Conservation (phyloP, 1,139 yeast species). For the Geotrichum citri-aurantii region DNA sequence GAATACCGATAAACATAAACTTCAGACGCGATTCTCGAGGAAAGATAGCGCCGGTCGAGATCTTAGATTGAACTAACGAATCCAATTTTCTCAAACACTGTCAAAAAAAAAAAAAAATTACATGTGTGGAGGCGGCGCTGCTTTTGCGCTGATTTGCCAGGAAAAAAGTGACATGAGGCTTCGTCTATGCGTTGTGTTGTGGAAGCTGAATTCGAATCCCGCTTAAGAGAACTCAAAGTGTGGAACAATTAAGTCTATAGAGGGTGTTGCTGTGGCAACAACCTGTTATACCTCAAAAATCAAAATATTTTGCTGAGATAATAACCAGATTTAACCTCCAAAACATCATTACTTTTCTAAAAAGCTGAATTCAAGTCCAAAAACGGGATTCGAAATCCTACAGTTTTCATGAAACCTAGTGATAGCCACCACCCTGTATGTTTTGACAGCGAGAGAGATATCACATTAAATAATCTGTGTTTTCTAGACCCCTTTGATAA, state of each 20-base stretch:
- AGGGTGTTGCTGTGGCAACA: conserved; percentile 11
- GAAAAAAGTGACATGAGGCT: not conserved
- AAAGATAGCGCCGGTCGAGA: not conserved
- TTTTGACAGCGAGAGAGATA: too few relatives aligned
- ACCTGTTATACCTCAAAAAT: too few relatives aligned
- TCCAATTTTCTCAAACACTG: not conserved
- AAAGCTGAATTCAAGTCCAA: too few relatives aligned
- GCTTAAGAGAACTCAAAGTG: not conserved
- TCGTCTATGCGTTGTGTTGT: not conserved
- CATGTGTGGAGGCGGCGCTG: not conserved
- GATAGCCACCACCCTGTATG: too few relatives aligned
- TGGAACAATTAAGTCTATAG: not conserved
- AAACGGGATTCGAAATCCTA: too few relatives aligned
- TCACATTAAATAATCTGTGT: too few relatives aligned
- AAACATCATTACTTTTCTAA: too few relatives aligned
- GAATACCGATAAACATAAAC: not conserved
- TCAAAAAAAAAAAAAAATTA: too few relatives aligned
- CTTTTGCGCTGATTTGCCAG: not conserved
- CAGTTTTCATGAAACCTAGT: too few relatives aligned
- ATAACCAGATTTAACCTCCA: too few relatives aligned
- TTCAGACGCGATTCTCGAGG: not conserved
- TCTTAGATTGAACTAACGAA: not conserved
- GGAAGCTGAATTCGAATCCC: conserved; percentile 5
- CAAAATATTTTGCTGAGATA: too few relatives aligned
- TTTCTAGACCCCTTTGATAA: too few relatives aligned